Percentiles rank a stretch among this genome's conserved stretches.
Conservation (phyloP, 192 early-diverging fungal species). For the Lobosporangium transversale region DNA sequence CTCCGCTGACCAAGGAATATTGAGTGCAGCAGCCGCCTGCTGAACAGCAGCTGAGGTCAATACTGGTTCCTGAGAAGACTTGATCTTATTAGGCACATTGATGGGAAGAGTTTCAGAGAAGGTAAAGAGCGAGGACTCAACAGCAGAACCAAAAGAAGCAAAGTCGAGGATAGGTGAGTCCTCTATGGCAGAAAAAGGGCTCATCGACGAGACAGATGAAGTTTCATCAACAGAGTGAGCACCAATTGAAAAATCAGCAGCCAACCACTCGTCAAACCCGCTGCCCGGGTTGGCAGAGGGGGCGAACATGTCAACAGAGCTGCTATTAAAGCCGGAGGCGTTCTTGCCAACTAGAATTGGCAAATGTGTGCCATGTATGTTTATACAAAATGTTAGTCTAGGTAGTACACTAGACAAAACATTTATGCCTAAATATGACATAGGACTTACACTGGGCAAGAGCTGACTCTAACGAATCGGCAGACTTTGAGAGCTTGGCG, state of each 20-base stretch:
- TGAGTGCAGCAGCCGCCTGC: conserved; percentile 50
- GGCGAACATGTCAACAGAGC: conserved; percentile 13
- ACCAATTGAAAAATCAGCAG: conserved; percentile 30
- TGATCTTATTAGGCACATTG: background rate
- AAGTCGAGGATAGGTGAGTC: conserved; percentile 50
- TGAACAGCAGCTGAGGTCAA: conserved; percentile 48
- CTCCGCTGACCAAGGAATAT: conserved; percentile 46
- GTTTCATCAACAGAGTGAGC: conserved; percentile 42
- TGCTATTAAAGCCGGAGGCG: background rate
- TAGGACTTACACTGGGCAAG: conserved; percentile 42
- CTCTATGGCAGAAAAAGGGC: conserved; percentile 39
- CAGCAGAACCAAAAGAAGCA: conserved; percentile 31
- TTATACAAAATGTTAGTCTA: no score
- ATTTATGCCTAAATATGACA: no score
- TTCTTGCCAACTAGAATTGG: conserved; percentile 49
- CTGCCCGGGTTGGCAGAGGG: conserved; percentile 21
- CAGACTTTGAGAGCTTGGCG: conserved; percentile 42
- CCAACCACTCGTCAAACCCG: conserved; percentile 52
- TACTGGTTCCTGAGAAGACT: conserved; percentile 3
- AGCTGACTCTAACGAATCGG: conserved; percentile 49
- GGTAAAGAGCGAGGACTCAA: conserved; percentile 36
- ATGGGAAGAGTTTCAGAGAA: conserved; percentile 20
- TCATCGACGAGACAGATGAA: conserved; percentile 26
- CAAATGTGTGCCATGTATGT: no score
- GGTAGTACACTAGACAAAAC: no score